A percentile compares a stretch with the other conserved stretches of the same genome.
Conservation (phyloP, 176 grass and related monocot genomes). For the Poa pratensis region DNA sequence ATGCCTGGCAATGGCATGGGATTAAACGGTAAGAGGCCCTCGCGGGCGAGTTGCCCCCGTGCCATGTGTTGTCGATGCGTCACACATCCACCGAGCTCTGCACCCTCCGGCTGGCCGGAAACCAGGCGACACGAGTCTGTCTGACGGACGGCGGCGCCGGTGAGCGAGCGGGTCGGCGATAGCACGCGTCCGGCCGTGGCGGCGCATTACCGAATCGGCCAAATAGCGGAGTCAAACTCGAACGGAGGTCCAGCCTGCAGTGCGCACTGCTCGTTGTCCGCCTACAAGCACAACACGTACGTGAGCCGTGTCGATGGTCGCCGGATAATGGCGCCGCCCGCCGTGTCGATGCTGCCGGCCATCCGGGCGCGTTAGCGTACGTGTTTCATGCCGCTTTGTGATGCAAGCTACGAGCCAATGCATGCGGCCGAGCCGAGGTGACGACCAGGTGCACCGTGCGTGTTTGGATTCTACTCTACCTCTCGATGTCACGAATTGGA, state of each 20-base stretch:
- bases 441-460: neutral
- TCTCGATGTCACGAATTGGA: no score
- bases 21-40: neutral
- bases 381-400: neutral
- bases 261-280: neutral
- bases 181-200: no score
- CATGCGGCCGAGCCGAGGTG: neutral
- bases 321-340: slow-evolving; percentile 8
- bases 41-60: neutral
- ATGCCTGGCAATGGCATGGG: no score
- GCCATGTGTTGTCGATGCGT: neutral
- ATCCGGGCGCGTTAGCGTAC: neutral
- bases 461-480: no score
- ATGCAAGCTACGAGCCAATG: no score
- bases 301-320: neutral
- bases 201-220: neutral
- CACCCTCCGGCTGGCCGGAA: neutral
- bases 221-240: slow-evolving; percentile 9
- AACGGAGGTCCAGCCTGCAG: neutral
- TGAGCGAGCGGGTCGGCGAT: no score
- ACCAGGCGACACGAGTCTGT: neutral
- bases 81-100: neutral
- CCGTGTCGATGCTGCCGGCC: neutral
- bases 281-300: neutral
- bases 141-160: neutral